Evolutionary conservation across 2,329 filamentous ascomycete genomes (phyloP).

Genomic region (Epichloe brachyelytri): DNA sequence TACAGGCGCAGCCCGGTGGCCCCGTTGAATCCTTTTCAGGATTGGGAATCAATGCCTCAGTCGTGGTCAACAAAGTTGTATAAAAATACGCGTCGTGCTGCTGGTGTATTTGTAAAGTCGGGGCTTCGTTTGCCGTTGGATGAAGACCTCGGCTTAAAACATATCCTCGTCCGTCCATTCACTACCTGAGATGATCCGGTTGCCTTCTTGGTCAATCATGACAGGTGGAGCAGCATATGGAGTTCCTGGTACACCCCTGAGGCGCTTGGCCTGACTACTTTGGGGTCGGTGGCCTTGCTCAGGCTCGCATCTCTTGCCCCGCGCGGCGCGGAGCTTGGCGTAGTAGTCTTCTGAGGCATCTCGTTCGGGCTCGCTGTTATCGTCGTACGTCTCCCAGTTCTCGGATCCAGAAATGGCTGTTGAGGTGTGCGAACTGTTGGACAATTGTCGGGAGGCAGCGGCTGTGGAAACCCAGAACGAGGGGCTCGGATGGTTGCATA

Average conservation of each 20-base stretch:
- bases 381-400: slow-evolving; percentile 96
- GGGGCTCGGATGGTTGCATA: slow-evolving; percentile 28
- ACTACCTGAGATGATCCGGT: slow-evolving; percentile 48
- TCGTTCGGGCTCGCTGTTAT: slow-evolving; percentile 61
- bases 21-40: background rate
- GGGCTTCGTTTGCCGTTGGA: background rate
- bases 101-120: background rate
- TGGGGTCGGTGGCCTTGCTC: slow-evolving; percentile 31
- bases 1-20: background rate
- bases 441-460: slow-evolving; percentile 47
- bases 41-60: too few species aligned
- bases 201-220: slow-evolving; percentile 45
- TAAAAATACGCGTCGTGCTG: background rate
- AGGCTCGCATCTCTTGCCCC: slow-evolving; percentile 48
- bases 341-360: slow-evolving; percentile 72
- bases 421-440: slow-evolving; percentile 56
- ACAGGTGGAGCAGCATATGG: slow-evolving; percentile 31
- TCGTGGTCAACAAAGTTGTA: too few species aligned
- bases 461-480: slow-evolving; percentile 26
- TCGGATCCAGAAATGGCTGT: slow-evolving; percentile 71
- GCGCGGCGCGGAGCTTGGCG: slow-evolving; percentile 58
- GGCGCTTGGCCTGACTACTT: slow-evolving; percentile 37
- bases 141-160: slow-evolving; percentile 22
- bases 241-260: slow-evolving; percentile 33
- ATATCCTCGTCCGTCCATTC: slow-evolving; percentile 57